phyloP scores from a whole-genome alignment of 108 stramenopile species.

The Cyclotella sp. region DNA sequence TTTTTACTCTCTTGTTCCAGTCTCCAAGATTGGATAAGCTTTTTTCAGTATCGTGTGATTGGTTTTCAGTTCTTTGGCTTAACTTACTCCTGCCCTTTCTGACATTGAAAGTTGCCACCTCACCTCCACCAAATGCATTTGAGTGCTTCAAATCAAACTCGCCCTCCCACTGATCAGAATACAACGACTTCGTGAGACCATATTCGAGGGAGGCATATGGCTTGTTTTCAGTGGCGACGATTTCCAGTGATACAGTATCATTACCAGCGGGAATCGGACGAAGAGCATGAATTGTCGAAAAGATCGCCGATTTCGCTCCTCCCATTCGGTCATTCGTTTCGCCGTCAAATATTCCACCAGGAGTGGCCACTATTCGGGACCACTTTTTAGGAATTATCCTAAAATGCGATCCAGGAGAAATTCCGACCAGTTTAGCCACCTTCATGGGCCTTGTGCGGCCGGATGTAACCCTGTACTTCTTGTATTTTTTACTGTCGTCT shows the following conservation, averaged over 20 bases:
- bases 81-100: conserved; percentile 67
- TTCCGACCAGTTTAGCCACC: conserved; percentile 65
- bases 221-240: conserved; percentile 75
- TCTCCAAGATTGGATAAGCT: conserved; percentile 1
- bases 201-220: conserved; percentile 80
- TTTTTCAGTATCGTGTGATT: conserved; percentile 25
- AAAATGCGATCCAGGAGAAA: conserved; percentile 72
- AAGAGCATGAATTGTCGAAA: conserved; percentile 48
- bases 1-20: conserved; percentile 26
- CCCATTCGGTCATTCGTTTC: not conserved
- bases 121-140: conserved; percentile 83
- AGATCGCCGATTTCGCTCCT: conserved; percentile 37
- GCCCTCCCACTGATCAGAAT: conserved; percentile 76
- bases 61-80: conserved; percentile 33
- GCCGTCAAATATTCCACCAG: conserved; percentile 60
- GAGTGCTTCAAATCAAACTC: conserved; percentile 52
- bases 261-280: conserved; percentile 47
- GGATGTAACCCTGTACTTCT: conserved; percentile 60
- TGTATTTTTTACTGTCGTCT: conserved; percentile 37
- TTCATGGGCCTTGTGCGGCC: conserved; percentile 70
- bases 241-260: conserved; percentile 72
- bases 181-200: conserved; percentile 79
- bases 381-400: conserved; percentile 42
- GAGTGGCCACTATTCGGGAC: conserved; percentile 36
- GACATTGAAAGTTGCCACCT: conserved; percentile 64